phyloP scores from a whole-genome alignment of 164 flowering plant genomes.

The Berberis vulgaris region DNA sequence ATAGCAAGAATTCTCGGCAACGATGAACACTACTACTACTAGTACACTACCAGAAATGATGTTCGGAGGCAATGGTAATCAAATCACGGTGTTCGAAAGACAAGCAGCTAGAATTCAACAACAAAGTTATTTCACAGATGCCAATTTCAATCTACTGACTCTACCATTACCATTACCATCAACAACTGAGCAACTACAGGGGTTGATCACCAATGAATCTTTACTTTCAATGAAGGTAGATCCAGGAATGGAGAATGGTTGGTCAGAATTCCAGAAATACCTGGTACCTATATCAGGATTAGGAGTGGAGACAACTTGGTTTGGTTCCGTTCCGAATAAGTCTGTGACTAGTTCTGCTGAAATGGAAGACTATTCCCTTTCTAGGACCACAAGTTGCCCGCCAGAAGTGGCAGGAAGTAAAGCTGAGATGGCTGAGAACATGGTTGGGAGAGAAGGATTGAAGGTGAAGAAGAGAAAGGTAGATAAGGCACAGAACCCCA shows the following conservation, averaged over 20 bases:
- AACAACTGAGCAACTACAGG: conserved; percentile 20
- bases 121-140: conserved; percentile 17
- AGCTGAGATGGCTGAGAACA: conserved; percentile 11
- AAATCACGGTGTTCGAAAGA: conserved; percentile 38
- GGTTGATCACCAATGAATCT: conserved; percentile 17
- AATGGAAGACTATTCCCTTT: conserved; percentile 14
- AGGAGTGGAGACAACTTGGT: conserved; percentile 14
- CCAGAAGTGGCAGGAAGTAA: conserved; percentile 12
- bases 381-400: conserved; percentile 39
- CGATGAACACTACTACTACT: no score
- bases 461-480: conserved; percentile 54
- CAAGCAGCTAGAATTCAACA: conserved; percentile 35
- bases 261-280: conserved; percentile 34
- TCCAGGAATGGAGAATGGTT: conserved; percentile 38
- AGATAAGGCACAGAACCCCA: conserved; percentile 29
- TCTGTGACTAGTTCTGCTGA: conserved; percentile 9
- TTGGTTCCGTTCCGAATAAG: background rate
- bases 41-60: background rate
- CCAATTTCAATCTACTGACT: conserved; percentile 24
- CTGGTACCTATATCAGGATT: conserved; percentile 8
- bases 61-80: no score
- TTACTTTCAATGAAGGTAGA: conserved; percentile 27
- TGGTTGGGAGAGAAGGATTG: conserved; percentile 33
- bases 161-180: background rate
- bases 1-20: no score